Percentiles rank a stretch among this genome's conserved stretches.
These are phyloP conservation scores for Schizochytrium sp. DNA, from an alignment of 108 stramenopile genomes.

Conservation along the genomic window DNA sequence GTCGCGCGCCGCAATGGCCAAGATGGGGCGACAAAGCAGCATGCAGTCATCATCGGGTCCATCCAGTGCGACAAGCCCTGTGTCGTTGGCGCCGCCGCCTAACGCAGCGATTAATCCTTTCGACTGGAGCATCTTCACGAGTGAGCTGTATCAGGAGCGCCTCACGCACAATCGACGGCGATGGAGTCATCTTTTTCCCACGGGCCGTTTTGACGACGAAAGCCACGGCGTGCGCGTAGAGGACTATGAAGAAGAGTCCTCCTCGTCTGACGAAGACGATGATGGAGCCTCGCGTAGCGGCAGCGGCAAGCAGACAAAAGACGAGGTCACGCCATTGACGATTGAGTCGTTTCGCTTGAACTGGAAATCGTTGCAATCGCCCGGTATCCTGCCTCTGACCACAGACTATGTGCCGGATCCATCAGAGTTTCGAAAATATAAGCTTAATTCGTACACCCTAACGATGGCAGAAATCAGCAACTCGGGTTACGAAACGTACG, in stretches of 20 bases:
- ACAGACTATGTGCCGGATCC: slow-evolving; percentile 85
- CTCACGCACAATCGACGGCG: slow-evolving; percentile 88
- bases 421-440: slow-evolving; percentile 34
- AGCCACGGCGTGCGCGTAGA: neutral
- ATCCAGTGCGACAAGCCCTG: neutral
- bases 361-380: slow-evolving; percentile 88
- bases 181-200: slow-evolving; percentile 94
- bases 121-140: slow-evolving; percentile 74
- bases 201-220: slow-evolving; percentile 41
- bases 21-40: neutral
- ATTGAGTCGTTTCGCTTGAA: slow-evolving; percentile 68
- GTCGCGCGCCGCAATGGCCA: neutral
- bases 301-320: slow-evolving; percentile 21
- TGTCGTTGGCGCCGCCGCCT: neutral
- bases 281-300: neutral
- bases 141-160: slow-evolving; percentile 56
- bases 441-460: no score
- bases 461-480: slow-evolving; percentile 35
- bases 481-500: slow-evolving; percentile 60
- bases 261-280: neutral
- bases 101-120: neutral
- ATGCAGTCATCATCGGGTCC: neutral
- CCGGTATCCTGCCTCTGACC: slow-evolving; percentile 87
- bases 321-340: slow-evolving; percentile 54
- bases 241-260: slow-evolving; percentile 30